phyloP scores from a whole-genome alignment of 768 basidiomycete genomes.

The Lactarius evosmus region DNA sequence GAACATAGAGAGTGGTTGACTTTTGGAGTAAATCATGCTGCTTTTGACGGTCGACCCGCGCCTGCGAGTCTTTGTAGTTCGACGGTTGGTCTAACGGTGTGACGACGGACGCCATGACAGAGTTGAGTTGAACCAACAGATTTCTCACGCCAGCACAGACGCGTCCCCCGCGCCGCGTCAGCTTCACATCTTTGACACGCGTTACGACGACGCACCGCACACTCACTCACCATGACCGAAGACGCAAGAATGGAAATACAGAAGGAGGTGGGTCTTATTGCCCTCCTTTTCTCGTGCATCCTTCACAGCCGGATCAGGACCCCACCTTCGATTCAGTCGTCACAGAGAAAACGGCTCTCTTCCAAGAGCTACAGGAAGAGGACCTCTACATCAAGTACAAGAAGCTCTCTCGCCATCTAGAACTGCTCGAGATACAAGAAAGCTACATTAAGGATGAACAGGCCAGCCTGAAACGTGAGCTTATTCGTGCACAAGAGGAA shows the following conservation, averaged over 20 bases:
- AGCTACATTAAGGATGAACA: slow-evolving; percentile 99
- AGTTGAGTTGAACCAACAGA: background rate
- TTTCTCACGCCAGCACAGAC: slow-evolving; percentile 22
- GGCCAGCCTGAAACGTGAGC: slow-evolving; percentile 94
- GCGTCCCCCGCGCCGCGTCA: slow-evolving; percentile 27
- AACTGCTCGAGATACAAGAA: slow-evolving; percentile 92
- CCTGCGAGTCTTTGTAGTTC: slow-evolving; percentile 94
- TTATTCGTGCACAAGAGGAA: slow-evolving; percentile 98
- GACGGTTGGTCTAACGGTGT: slow-evolving; percentile 86
- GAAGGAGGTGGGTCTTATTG: slow-evolving; percentile 54
- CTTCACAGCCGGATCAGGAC: slow-evolving; percentile 50
- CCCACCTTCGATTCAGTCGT: slow-evolving; percentile 86
- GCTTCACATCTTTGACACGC: slow-evolving; percentile 6
- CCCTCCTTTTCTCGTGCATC: background rate
- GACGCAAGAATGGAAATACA: slow-evolving; percentile 85
- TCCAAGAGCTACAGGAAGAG: slow-evolving; percentile 82
- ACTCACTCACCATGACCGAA: slow-evolving; percentile 55
- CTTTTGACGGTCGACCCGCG: slow-evolving; percentile 68
- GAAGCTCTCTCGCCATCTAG: slow-evolving; percentile 89
- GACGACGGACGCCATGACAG: slow-evolving; percentile 58
- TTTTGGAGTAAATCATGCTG: slow-evolving; percentile 80
- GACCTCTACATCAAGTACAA: slow-evolving; percentile 98
- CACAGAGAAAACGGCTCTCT: slow-evolving; percentile 83
- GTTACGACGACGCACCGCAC: slow-evolving; percentile 3
- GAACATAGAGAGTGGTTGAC: slow-evolving; percentile 88